Conservation (phyloP, 2,329 filamentous ascomycete genomes). For the Aschersonia sp. region DNA sequence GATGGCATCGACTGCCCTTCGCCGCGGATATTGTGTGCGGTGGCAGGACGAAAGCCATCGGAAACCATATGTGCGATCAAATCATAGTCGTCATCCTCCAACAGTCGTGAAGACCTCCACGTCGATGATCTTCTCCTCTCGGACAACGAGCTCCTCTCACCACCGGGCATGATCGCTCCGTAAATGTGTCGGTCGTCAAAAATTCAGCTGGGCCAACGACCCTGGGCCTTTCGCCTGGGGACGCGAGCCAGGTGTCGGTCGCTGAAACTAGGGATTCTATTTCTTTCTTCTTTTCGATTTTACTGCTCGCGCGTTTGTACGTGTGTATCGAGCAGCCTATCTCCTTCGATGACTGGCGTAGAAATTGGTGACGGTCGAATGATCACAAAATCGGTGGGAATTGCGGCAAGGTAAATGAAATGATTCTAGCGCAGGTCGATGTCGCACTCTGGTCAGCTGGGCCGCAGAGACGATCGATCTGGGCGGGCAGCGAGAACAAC, state of each 20-base stretch:
- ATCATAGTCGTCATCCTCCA: constrained; percentile 30
- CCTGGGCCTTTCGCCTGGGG: neutral
- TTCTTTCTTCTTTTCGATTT: no score
- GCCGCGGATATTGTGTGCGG: neutral
- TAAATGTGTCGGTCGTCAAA: neutral
- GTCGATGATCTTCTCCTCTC: constrained; percentile 26
- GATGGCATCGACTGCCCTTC: constrained; percentile 9
- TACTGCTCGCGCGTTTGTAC: no score
- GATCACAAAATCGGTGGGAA: no score
- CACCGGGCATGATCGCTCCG: constrained; percentile 24
- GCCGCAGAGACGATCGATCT: no score
- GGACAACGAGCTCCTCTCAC: constrained; percentile 22
- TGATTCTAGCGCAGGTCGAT: no score
- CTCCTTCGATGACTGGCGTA: no score
- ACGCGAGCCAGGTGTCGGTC: neutral
- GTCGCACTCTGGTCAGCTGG: no score
- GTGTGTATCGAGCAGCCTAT: no score
- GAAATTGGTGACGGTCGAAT: no score
- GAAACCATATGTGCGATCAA: constrained; percentile 35
- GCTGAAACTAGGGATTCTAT: no score
- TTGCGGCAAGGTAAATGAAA: no score
- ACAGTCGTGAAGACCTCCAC: constrained; percentile 25
- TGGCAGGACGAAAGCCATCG: constrained; percentile 32
- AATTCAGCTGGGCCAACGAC: neutral
- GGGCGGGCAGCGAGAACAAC: no score